Percentiles rank a stretch among this genome's conserved stretches.
These are phyloP conservation scores for Gossypium davidsonii DNA, from an alignment of 441 rosid species.

Conservation along the genomic window DNA sequence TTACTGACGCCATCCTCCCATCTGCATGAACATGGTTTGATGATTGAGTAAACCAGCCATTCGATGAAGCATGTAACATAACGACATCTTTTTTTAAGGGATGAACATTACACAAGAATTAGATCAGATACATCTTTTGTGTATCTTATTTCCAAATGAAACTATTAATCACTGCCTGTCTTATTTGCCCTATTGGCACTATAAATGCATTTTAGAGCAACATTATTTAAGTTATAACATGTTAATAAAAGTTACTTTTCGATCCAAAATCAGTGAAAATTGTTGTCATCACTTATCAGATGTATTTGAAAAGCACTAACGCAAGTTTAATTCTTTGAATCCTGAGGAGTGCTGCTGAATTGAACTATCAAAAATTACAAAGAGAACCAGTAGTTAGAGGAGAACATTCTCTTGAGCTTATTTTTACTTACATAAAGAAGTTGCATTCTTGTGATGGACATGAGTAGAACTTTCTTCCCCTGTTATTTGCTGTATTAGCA, in stretches of 20 bases:
- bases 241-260: background rate
- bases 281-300: background rate
- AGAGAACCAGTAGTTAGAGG: background rate
- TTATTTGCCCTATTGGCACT: background rate
- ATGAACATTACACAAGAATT: background rate
- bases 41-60: background rate
- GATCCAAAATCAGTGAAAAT: background rate
- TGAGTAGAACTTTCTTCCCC: constrained; percentile 87
- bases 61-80: background rate
- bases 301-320: background rate
- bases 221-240: background rate
- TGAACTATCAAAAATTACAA: background rate
- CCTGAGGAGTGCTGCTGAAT: background rate
- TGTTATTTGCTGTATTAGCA: constrained; percentile 80
- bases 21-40: constrained; percentile 31
- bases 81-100: background rate
- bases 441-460: constrained; percentile 77
- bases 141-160: background rate
- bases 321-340: background rate
- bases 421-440: constrained; percentile 66
- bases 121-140: background rate
- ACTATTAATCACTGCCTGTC: background rate
- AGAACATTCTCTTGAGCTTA: background rate
- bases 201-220: background rate
- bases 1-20: constrained; percentile 77